Percentiles rank a stretch among this genome's conserved stretches.
phyloP scores from a whole-genome alignment of 176 grass and related monocot species.

The Musa beccarii region DNA sequence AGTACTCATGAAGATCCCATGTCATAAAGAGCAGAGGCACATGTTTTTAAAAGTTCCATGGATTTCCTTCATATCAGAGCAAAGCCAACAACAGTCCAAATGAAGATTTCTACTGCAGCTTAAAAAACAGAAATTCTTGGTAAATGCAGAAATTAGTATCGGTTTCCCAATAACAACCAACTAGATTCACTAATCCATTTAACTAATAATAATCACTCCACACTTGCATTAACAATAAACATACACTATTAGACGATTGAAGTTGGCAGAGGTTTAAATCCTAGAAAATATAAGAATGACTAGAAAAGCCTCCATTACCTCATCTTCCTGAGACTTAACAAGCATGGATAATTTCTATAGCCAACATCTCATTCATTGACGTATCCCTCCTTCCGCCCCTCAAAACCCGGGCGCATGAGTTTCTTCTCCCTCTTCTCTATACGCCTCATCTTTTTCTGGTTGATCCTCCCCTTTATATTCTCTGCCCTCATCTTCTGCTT shows the following conservation, averaged over 20 bases:
- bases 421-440: constrained; percentile 98
- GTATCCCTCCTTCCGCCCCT: constrained; percentile 76
- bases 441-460: constrained; percentile 64
- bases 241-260: not conserved
- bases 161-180: not conserved
- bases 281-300: not conserved
- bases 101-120: not conserved
- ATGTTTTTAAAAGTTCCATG: too few species aligned
- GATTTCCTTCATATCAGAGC: too few species aligned
- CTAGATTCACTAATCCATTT: not conserved
- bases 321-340: not conserved
- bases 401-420: constrained; percentile 79
- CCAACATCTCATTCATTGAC: constrained; percentile 41
- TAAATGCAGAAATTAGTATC: not conserved
- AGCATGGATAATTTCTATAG: not conserved
- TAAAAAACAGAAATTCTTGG: not conserved
- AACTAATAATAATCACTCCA: not conserved
- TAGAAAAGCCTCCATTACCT: not conserved
- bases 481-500: constrained; percentile 54
- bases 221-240: not conserved
- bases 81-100: not conserved
- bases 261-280: not conserved
- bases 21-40: too few species aligned
- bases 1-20: too few species aligned
- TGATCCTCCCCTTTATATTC: constrained; percentile 64